phyloP scores from a whole-genome alignment of 2,329 filamentous ascomycete genomes.

The Exophiala alcalophila region DNA sequence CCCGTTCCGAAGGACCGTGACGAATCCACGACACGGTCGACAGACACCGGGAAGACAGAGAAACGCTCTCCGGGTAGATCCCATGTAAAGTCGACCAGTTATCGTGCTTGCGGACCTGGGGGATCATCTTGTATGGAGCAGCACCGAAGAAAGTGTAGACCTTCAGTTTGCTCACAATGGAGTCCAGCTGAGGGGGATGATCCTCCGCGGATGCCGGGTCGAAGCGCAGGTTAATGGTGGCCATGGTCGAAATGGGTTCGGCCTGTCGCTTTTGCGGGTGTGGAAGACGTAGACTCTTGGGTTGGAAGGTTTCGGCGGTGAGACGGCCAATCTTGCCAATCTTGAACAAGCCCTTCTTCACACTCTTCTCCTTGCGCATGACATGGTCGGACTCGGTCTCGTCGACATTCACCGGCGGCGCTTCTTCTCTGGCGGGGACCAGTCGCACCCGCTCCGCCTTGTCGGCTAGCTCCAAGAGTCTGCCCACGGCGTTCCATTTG shows the following conservation, averaged over 20 bases:
- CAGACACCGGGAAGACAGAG: slow-evolving; percentile 56
- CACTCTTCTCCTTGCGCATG: slow-evolving; percentile 56
- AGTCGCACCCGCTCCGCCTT: slow-evolving; percentile 57
- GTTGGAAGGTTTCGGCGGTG: slow-evolving; percentile 57
- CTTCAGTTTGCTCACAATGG: slow-evolving; percentile 54
- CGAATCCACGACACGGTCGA: slow-evolving; percentile 57
- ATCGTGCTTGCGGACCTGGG: slow-evolving; percentile 42
- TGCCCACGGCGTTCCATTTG: slow-evolving; percentile 41
- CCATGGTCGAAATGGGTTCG: slow-evolving; percentile 51
- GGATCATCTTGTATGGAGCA: slow-evolving; percentile 50
- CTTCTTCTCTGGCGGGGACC: slow-evolving; percentile 57
- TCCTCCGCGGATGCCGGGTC: slow-evolving; percentile 53
- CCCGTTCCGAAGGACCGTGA: slow-evolving; percentile 39
- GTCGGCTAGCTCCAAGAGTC: slow-evolving; percentile 49
- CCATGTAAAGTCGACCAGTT: slow-evolving; percentile 48
- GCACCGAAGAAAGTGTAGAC: slow-evolving; percentile 58
- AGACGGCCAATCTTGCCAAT: slow-evolving; percentile 56
- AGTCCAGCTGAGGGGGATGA: slow-evolving; percentile 53
- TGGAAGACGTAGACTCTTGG: slow-evolving; percentile 53
- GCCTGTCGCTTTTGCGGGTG: slow-evolving; percentile 37
- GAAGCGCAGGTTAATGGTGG: slow-evolving; percentile 58
- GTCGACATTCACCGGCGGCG: slow-evolving; percentile 55
- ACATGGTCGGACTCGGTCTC: slow-evolving; percentile 48
- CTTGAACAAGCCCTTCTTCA: slow-evolving; percentile 60
- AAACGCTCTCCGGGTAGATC: slow-evolving; percentile 52